Evolutionary conservation across 306 rosid genomes (phyloP), one percentile per base, ranked within the genome.

Genomic region (Calophaca sinica): DNA sequence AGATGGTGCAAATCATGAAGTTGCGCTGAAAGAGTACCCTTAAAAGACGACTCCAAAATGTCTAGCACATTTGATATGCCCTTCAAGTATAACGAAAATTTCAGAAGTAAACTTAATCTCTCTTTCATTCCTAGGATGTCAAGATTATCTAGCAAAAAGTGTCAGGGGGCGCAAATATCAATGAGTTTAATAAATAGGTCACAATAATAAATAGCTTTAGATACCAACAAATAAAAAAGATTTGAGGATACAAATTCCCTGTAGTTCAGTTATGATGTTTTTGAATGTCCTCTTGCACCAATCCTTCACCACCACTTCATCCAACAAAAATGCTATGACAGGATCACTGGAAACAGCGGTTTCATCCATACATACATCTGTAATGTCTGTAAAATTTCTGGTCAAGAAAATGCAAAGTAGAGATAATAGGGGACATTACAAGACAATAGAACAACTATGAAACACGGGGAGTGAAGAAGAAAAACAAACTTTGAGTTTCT

Each of bases 281-380:
- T 79, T 84, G 83, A 85, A 96, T n/a, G 96, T 85, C 79, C 88
- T 84, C 86, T 88, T 90, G 86, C 99, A 96, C 99, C 99, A 96
- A 79, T 96, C 99, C 91, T 96, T 96, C 69, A 96, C 98, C 8
- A 92, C 99, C 77, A 90, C 97, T 88, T 96, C 99, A 85, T 96
- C 99, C 97, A 96, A 90, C 87, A 96, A 86, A 85, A 96, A 96
- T 36, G 99, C 99, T 76, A 92, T 78, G 80, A 90, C 93, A 55
- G 99, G 99, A 83, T 96, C 98, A 59, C 98, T 96, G 74, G 99
- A 96, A 54, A 92, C 98, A 50, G 99, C 99, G 85, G 88, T 84
- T 83, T 96, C 99, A 83, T 96, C 97, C 97, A 96, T 89, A 77
- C 99, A 96, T 66, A 96, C 94, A 84, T 96, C 99, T 72, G 97